Base-by-base conservation (phyloP, 1,139 yeast species). In the Diutina neorugosa region DNA sequence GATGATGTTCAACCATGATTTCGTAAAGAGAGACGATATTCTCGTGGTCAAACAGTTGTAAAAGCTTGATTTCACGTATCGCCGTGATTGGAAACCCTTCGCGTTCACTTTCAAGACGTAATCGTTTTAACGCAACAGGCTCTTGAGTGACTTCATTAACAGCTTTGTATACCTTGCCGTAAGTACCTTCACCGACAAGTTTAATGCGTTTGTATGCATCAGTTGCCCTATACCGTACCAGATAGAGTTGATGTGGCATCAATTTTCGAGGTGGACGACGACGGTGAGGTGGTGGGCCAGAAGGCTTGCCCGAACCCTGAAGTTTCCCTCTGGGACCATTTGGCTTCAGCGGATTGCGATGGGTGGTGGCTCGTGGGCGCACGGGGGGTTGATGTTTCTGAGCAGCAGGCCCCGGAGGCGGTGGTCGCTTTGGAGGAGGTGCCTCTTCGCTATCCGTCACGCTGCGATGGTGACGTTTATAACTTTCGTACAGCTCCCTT, bases 41-140 rank as follows among this genome's bases (percentile, higher is more conserved):
- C 18, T 76, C 78, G 65, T 93, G 97, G 57, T 86, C 80, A 62
- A 91, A 82, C n/a, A 91, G 80, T 66, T 93, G 98, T 50, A 93
- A 71, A 21, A 93, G 70, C 59, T 90, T 84, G 56, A 91, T 89
- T 68, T 93, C 98, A 60, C 98, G 76, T 62, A 91, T 82, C 0
- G 98, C 96, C 0, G 98, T 93, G 21, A 93, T 87, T 1, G 98
- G 98, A 67, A 93, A 89, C 0, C 98, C 98, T 63, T 93, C 98
- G 52, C 90, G 74, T 65, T 93, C 98, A 8, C 82, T 70, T 63
- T 93, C 98, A 63, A 93, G 74, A 56, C 98, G 70, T 51, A 93
- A 73, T 60, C 84, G 78, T 63, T 93, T 93, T 62, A 93, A 71
- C 1, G 98, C 98, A 25, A 90, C 95, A 60, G 76, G 70, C 56